A percentile compares a stretch with the other conserved stretches of the same genome.
phyloP scores from a whole-genome alignment of 176 grass and related monocot species.

The Alopecurus myosuroides region DNA sequence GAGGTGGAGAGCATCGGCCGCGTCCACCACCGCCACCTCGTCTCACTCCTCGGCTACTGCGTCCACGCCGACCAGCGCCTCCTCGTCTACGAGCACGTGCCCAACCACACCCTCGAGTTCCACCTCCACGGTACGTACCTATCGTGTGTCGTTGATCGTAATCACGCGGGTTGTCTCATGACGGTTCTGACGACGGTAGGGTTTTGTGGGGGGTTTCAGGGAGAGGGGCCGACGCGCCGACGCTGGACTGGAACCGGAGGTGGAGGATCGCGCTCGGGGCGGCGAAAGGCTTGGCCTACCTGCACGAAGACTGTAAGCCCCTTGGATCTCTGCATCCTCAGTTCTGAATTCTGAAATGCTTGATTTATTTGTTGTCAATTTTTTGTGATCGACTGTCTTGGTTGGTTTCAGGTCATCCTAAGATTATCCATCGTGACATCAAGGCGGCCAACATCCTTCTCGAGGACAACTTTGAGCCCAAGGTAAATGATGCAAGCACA shows the following conservation, averaged over 20 bases:
- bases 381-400: not conserved
- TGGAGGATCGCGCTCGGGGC: slow-evolving; percentile 75
- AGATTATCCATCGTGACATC: slow-evolving; percentile 92
- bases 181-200: not conserved
- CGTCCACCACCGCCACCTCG: slow-evolving; percentile 79
- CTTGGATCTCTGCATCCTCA: not conserved
- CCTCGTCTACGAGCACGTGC: slow-evolving; percentile 82
- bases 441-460: slow-evolving; percentile 92
- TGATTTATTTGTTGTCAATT: not conserved
- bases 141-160: too few species aligned
- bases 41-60: slow-evolving; percentile 75
- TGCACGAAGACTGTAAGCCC: slow-evolving; percentile 89
- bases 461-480: slow-evolving; percentile 71
- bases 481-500: slow-evolving; percentile 18
- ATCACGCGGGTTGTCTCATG: too few species aligned
- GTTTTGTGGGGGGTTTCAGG: slow-evolving; percentile 22
- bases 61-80: slow-evolving; percentile 65
- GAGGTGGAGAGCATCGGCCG: slow-evolving; percentile 93
- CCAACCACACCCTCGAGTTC: slow-evolving; percentile 83
- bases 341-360: not conserved
- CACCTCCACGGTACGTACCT: slow-evolving; percentile 61
- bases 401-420: slow-evolving; percentile 61
- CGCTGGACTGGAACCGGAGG: slow-evolving; percentile 60
- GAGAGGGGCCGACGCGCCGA: slow-evolving; percentile 10
- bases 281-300: slow-evolving; percentile 75